A percentile compares a stretch with the other conserved stretches of the same genome.
Evolutionary conservation across 495 filamentous ascomycete species (phyloP).

Genomic region (Daldinia loculata): DNA sequence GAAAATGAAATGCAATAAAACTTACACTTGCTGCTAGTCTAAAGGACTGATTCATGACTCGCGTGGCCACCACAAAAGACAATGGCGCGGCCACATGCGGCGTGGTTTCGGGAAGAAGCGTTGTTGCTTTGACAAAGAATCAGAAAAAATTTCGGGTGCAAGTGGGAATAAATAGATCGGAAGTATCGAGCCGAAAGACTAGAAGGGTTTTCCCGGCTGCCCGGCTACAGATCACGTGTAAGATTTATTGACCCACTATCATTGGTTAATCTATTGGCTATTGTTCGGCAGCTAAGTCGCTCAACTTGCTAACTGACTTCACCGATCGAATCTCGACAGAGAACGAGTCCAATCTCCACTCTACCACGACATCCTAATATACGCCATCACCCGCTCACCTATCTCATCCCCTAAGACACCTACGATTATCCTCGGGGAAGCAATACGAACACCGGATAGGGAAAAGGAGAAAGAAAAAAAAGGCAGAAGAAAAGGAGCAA

Average conservation of each 20-base stretch:
- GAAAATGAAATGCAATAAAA: background rate
- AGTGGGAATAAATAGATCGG: constrained; percentile 4
- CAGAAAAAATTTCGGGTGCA: constrained; percentile 2
- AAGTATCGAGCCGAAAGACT: constrained; percentile 4
- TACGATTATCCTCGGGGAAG: constrained; percentile 2
- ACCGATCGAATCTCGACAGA: constrained; percentile 17
- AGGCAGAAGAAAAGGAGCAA: constrained; percentile 2
- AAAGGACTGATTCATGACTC: background rate
- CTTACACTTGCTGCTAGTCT: constrained; percentile 28
- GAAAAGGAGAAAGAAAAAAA: constrained; percentile 2
- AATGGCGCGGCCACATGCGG: background rate
- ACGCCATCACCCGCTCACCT: constrained; percentile 7
- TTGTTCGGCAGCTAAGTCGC: constrained; percentile 23
- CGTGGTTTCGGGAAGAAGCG: constrained; percentile 13
- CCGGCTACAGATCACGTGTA: constrained; percentile 24
- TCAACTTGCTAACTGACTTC: constrained; percentile 29
- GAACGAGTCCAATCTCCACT: constrained; percentile 37
- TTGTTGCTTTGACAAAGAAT: constrained; percentile 14
- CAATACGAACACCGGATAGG: background rate
- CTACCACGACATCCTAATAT: constrained; percentile 11
- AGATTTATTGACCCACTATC: background rate
- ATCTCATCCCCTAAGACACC: background rate
- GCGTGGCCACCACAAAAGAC: background rate
- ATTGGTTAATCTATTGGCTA: background rate
- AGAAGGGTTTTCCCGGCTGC: constrained; percentile 31